A percentile compares a stretch with the other conserved stretches of the same genome.
These are phyloP conservation scores for Alternaria dauci DNA, from an alignment of 2,329 filamentous ascomycete genomes.

Conservation along the genomic window DNA sequence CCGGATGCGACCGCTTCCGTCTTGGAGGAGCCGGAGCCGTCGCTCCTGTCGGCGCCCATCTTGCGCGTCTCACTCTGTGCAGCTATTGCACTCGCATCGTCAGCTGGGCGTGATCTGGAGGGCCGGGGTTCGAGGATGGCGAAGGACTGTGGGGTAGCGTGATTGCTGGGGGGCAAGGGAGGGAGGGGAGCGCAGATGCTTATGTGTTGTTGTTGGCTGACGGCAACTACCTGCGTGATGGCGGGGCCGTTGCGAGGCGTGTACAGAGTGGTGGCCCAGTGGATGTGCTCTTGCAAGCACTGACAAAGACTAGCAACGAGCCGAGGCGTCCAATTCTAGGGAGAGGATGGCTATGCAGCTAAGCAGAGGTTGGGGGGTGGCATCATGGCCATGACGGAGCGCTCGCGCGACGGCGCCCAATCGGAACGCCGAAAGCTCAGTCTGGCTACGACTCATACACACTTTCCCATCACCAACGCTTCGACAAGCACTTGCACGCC, in stretches of 20 bases:
- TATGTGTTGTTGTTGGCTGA: not conserved
- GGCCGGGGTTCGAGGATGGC: slow-evolving; percentile 52
- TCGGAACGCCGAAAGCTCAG: slow-evolving; percentile 18
- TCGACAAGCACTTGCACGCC: slow-evolving; percentile 9
- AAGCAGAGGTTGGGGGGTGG: slow-evolving; percentile 41
- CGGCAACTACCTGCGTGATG: slow-evolving; percentile 2
- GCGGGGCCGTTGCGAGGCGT: not conserved
- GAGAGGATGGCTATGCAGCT: slow-evolving; percentile 3
- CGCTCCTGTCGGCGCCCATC: slow-evolving; percentile 37
- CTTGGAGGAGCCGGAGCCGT: slow-evolving; percentile 30
- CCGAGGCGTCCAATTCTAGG: slow-evolving; percentile 5
- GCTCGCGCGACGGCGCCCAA: slow-evolving; percentile 19
- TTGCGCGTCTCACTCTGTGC: slow-evolving; percentile 41
- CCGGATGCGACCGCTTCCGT: slow-evolving; percentile 46
- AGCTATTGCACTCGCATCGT: slow-evolving; percentile 48
- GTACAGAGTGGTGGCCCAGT: not conserved
- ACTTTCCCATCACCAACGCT: slow-evolving; percentile 1
- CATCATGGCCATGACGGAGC: slow-evolving; percentile 35
- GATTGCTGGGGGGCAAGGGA: not conserved
- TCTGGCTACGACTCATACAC: slow-evolving; percentile 15
- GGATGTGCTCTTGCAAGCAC: not conserved
- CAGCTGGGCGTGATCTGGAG: slow-evolving; percentile 30
- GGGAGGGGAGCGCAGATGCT: slow-evolving; percentile 3
- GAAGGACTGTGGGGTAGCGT: slow-evolving; percentile 33
- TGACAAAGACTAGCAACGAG: slow-evolving; percentile 3